These are phyloP conservation scores for Dothistroma pini DNA, from an alignment of 2,329 filamentous ascomycete species.

Conservation along the genomic window DNA sequence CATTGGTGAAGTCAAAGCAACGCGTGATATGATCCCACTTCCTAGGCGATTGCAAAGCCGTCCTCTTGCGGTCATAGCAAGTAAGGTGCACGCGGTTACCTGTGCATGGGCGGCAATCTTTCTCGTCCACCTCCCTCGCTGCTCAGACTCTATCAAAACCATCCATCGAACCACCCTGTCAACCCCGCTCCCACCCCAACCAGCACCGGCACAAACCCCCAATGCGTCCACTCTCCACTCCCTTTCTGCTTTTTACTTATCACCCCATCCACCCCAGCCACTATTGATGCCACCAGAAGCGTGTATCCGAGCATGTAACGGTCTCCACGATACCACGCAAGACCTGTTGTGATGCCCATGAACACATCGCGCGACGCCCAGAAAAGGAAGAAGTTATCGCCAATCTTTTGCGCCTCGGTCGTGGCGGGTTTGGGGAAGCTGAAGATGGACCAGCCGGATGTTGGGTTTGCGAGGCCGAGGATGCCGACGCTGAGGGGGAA, in stretches of 20 bases:
- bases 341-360: neutral
- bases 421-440: neutral
- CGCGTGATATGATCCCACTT: too few relatives aligned
- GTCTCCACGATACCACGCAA: neutral
- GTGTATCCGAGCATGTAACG: neutral
- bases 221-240: neutral
- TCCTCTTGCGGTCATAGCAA: too few relatives aligned
- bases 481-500: slow-evolving; percentile 3
- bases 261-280: neutral
- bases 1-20: too few relatives aligned
- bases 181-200: neutral
- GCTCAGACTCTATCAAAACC: neutral
- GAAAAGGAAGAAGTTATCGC: neutral
- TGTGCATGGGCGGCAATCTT: neutral
- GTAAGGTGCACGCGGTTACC: too few relatives aligned
- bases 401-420: neutral
- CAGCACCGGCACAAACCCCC: neutral
- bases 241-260: neutral
- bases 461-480: neutral
- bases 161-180: slow-evolving; percentile 1
- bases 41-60: too few relatives aligned
- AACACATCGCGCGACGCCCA: slow-evolving; percentile 6
- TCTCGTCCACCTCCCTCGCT: neutral
- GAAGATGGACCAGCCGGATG: slow-evolving; percentile 1
- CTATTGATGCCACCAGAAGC: neutral